A percentile compares a stretch with the other conserved stretches of the same genome.
These are phyloP conservation scores for Mycena kentingensis DNA, from an alignment of 768 basidiomycete species.

Conservation along the genomic window DNA sequence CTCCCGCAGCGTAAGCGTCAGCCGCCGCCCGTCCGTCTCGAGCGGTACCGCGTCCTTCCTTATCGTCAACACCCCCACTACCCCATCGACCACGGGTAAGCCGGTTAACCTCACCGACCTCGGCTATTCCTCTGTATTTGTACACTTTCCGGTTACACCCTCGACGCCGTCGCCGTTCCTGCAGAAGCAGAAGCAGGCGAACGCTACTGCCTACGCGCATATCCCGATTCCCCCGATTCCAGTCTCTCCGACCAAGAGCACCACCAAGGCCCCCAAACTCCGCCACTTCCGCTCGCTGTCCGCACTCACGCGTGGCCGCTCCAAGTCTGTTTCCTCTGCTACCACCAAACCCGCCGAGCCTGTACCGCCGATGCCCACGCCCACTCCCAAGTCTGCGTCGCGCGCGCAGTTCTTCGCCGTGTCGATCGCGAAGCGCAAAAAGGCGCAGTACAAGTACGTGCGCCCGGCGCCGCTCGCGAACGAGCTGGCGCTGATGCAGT, in stretches of 20 bases:
- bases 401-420: constrained; percentile 29
- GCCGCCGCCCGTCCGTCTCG: constrained; percentile 37
- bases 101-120: constrained; percentile 60
- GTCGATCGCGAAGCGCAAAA: constrained; percentile 51
- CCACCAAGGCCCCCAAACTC: constrained; percentile 30
- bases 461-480: constrained; percentile 55
- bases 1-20: constrained; percentile 26
- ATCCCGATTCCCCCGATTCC: constrained; percentile 29
- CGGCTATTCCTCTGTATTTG: constrained; percentile 68
- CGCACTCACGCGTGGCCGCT: constrained; percentile 45
- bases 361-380: constrained; percentile 6
- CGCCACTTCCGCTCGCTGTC: constrained; percentile 56
- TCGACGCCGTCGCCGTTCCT: constrained; percentile 41
- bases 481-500: constrained; percentile 72
- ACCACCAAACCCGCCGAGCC: background rate
- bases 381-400: constrained; percentile 24
- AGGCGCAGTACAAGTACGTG: constrained; percentile 47
- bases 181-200: no score
- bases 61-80: constrained; percentile 48
- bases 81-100: constrained; percentile 50
- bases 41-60: constrained; percentile 48
- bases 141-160: constrained; percentile 58
- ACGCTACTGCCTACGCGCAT: constrained; percentile 14
- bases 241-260: constrained; percentile 13
- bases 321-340: constrained; percentile 30